Conservation (phyloP, 306 rosid species). For the Pueraria montana region DNA sequence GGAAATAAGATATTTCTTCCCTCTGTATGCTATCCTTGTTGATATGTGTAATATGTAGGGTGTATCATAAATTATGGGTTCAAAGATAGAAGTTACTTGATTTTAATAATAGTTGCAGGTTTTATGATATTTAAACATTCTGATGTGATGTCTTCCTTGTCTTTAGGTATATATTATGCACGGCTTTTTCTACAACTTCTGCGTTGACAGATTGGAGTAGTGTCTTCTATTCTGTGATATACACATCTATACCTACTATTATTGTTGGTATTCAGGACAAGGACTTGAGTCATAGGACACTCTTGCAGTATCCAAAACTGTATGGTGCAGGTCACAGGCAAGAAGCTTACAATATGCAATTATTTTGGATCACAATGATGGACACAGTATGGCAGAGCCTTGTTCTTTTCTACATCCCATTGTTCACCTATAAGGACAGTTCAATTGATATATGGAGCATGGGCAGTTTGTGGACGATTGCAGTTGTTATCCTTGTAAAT, state of each 20-base stretch:
- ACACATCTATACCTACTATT: constrained; percentile 95
- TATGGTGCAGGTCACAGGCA: constrained; percentile 91
- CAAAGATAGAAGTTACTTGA: constrained; percentile 34
- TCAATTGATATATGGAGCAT: constrained; percentile 94
- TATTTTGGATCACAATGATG: constrained; percentile 93
- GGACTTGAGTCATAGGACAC: constrained; percentile 82
- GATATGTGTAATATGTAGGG: neutral
- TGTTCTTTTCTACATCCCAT: constrained; percentile 82
- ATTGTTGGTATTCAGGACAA: constrained; percentile 95
- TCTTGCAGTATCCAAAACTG: constrained; percentile 78
- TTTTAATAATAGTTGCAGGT: constrained; percentile 29
- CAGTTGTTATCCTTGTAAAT: constrained; percentile 94
- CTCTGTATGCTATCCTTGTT: constrained; percentile 24
- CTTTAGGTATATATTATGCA: constrained; percentile 85
- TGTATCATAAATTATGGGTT: constrained; percentile 29
- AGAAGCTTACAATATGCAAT: constrained; percentile 85
- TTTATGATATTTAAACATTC: constrained; percentile 39
- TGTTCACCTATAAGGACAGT: constrained; percentile 84
- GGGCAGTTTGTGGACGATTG: constrained; percentile 97
- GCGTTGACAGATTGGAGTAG: constrained; percentile 99
- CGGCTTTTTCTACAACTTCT: constrained; percentile 92
- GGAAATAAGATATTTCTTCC: constrained; percentile 28
- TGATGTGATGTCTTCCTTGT: constrained; percentile 41
- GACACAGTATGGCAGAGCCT: constrained; percentile 99
- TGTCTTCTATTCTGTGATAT: constrained; percentile 91